A percentile compares a stretch with the other conserved stretches of the same genome.
Evolutionary conservation across 805 yeast species (phyloP).

Genomic region (Cyberlindnera euphorbiiphila): DNA sequence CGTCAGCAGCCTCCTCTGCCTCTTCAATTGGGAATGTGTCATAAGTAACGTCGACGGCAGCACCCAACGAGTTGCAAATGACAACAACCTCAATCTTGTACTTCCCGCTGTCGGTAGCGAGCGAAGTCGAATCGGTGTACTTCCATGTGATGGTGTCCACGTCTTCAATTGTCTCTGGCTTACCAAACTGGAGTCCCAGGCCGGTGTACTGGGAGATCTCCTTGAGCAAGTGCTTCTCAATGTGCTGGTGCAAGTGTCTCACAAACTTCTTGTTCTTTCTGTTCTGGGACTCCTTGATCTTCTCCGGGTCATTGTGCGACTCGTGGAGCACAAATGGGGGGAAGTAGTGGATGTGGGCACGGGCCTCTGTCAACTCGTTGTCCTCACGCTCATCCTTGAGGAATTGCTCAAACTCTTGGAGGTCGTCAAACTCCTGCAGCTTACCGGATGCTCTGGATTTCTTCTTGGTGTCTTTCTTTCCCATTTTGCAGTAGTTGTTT

Average conservation of each 20-base stretch:
- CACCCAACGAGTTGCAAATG: slow-evolving; percentile 61
- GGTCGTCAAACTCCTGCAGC: slow-evolving; percentile 50
- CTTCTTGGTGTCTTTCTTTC: slow-evolving; percentile 22
- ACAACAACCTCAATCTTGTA: slow-evolving; percentile 65
- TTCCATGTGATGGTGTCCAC: slow-evolving; percentile 56
- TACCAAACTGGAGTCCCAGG: slow-evolving; percentile 46
- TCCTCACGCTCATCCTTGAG: slow-evolving; percentile 73
- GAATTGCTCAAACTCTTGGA: slow-evolving; percentile 58
- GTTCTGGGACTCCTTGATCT: slow-evolving; percentile 67
- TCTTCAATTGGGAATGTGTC: slow-evolving; percentile 37
- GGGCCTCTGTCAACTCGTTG: slow-evolving; percentile 65
- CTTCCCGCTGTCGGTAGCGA: slow-evolving; percentile 39
- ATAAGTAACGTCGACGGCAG: slow-evolving; percentile 64
- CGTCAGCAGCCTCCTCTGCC: slow-evolving; percentile 2
- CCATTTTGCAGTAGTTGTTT: slow-evolving; percentile 13
- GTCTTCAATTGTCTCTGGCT: slow-evolving; percentile 43
- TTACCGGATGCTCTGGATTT: slow-evolving; percentile 20
- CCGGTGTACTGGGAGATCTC: slow-evolving; percentile 66
- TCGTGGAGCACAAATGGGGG: slow-evolving; percentile 73
- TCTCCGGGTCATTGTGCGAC: slow-evolving; percentile 65
- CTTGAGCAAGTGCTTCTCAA: slow-evolving; percentile 63
- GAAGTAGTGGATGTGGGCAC: slow-evolving; percentile 61
- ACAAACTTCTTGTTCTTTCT: slow-evolving; percentile 68
- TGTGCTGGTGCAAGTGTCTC: slow-evolving; percentile 71
- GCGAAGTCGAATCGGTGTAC: slow-evolving; percentile 54